These are phyloP conservation scores for Candida sanyaensis DNA, from an alignment of 1,139 yeast genomes.

Conservation along the genomic window DNA sequence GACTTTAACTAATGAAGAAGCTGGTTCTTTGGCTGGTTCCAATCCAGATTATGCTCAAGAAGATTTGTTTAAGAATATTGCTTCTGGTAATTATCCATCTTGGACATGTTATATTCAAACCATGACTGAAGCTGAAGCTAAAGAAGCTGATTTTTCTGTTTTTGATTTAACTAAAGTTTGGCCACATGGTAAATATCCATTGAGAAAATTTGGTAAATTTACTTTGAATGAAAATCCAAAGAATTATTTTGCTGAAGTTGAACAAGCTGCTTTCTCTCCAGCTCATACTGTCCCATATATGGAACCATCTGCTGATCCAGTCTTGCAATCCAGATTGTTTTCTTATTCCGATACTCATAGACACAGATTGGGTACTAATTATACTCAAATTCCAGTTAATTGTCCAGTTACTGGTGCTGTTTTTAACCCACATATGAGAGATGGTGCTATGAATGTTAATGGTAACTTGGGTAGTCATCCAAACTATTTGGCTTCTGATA, in stretches of 20 bases:
- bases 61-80: slow-evolving; percentile 63
- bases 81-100: slow-evolving; percentile 58
- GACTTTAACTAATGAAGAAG: slow-evolving; percentile 58
- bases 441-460: slow-evolving; percentile 82
- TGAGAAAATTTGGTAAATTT: slow-evolving; percentile 72
- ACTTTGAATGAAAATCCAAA: slow-evolving; percentile 71
- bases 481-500: slow-evolving; percentile 66
- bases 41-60: slow-evolving; percentile 67
- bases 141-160: slow-evolving; percentile 61
- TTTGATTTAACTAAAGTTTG: slow-evolving; percentile 76
- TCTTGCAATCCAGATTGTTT: slow-evolving; percentile 79
- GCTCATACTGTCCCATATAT: slow-evolving; percentile 82
- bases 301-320: slow-evolving; percentile 87
- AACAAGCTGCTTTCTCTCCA: slow-evolving; percentile 83
- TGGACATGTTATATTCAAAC: slow-evolving; percentile 70
- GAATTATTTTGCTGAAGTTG: slow-evolving; percentile 81
- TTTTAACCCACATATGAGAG: slow-evolving; percentile 72
- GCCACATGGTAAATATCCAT: slow-evolving; percentile 78
- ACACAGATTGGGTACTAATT: slow-evolving; percentile 65
- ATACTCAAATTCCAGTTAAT: slow-evolving; percentile 73
- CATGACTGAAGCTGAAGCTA: slow-evolving; percentile 67
- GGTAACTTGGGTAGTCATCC: slow-evolving; percentile 87
- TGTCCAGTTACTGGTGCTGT: slow-evolving; percentile 56
- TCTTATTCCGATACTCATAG: slow-evolving; percentile 85
- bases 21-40: slow-evolving; percentile 56